Base-by-base conservation (phyloP, 495 filamentous ascomycete genomes). In the Penicillium bovifimosum region DNA sequence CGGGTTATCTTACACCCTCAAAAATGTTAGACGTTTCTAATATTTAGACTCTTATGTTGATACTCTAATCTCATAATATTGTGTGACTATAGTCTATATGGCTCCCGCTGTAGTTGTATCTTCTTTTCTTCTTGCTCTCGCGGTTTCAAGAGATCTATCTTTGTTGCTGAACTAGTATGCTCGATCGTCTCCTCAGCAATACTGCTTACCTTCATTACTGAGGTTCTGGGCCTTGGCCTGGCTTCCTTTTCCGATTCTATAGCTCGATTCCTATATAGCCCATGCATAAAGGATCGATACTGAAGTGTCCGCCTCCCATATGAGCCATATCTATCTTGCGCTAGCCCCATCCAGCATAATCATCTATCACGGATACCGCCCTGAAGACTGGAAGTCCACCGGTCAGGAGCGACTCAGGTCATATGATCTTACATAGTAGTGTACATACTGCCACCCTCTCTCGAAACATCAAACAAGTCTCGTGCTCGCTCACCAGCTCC, bases 11-110 rank as follows among this genome's bases (percentile, higher is more conserved):
- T 47, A 10, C 20, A 29, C 36, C 28, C 49, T 34, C 53, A 63
- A 61, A 24, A 66, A 66, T 58, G 48, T 61, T 66, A 63, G 60
- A 58, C 56, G 26, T 53, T 50, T 49, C 53, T 62, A 65, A 66
- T 63, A 46, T 53, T 35, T 58, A 65, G 47, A 65, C 57, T 61
- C 35, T 49, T 49, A 40, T 39, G 51, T 50, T 32, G 14, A 54
- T 63, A 55, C 56, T 24, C 51, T 55, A 56, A 62, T 59, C 32
- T 34, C 42, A 61, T 58, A 38, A 47, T 38, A 18, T 33, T 47
- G 43, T 47, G 46, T 41, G 39, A 55, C 24, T 41, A 35, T 35
- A 18, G 39, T 52, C 24, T 41, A 35, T 35, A 18, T 20, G 24
- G 9, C 38, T 33, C 32, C 2, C 9, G 33, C 35, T 27, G 28